A percentile compares a stretch with the other conserved stretches of the same genome.
phyloP scores from a whole-genome alignment of 176 grass and related monocot species.

The Thinopyrum elongatum region DNA sequence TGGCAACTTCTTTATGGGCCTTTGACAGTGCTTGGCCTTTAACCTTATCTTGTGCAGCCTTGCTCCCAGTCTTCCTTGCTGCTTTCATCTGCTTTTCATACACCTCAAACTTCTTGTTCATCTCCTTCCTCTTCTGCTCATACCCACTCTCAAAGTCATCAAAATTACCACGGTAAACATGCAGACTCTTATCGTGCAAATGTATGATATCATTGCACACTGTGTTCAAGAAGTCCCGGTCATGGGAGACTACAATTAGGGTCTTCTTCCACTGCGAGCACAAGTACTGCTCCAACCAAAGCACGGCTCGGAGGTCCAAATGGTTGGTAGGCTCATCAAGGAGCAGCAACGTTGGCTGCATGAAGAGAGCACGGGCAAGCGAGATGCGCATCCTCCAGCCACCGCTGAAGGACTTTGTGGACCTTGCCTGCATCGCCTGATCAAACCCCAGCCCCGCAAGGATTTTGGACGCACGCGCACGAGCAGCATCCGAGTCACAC shows the following conservation, averaged over 20 bases:
- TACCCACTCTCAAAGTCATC: conserved; percentile 65
- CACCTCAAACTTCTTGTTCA: conserved; percentile 46
- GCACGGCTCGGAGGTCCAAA: conserved; percentile 66
- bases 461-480: conserved; percentile 55
- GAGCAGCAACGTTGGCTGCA: conserved; percentile 65
- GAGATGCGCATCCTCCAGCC: conserved; percentile 19
- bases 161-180: conserved; percentile 65
- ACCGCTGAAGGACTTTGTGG: not conserved
- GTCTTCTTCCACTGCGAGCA: conserved; percentile 63
- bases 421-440: not conserved
- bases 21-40: not conserved
- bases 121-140: conserved; percentile 58
- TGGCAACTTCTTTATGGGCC: not conserved
- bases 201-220: conserved; percentile 67
- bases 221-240: conserved; percentile 68
- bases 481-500: conserved; percentile 46
- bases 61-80: conserved; percentile 53
- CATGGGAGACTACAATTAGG: conserved; percentile 60
- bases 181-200: conserved; percentile 13
- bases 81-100: conserved; percentile 53
- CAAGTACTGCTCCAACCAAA: conserved; percentile 72
- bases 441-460: conserved; percentile 60
- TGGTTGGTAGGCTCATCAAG: conserved; percentile 73
- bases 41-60: conserved; percentile 9
- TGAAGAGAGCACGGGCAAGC: conserved; percentile 60